Evolutionary conservation across 2,329 filamentous ascomycete species (phyloP).

Genomic region (Gaeumannomyces sp.): DNA sequence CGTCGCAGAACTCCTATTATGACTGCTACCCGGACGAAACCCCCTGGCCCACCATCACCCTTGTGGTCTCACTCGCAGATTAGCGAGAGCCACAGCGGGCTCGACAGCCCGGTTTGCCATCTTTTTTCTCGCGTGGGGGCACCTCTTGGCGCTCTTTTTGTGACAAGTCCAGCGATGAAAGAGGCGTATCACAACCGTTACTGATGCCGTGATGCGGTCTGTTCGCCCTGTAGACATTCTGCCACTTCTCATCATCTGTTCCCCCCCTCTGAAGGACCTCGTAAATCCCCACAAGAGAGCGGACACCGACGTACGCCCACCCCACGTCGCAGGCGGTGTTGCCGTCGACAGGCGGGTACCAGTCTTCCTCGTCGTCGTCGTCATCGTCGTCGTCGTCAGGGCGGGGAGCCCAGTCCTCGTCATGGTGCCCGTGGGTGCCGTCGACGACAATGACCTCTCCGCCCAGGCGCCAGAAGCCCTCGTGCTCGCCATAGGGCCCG

Average conservation of each 20-base stretch:
- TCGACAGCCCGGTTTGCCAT: too few relatives aligned
- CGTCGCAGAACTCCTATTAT: too few relatives aligned
- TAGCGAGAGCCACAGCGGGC: too few relatives aligned
- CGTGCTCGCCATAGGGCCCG: too few relatives aligned
- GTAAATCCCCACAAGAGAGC: neutral
- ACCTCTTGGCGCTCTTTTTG: neutral
- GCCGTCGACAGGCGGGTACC: neutral
- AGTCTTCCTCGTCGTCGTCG: neutral
- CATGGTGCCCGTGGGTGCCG: neutral
- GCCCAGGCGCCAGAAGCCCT: neutral
- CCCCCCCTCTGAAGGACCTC: neutral
- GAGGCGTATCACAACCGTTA: neutral
- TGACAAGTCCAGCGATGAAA: neutral
- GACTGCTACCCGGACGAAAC: too few relatives aligned
- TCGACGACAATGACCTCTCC: neutral
- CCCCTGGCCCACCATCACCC: too few relatives aligned
- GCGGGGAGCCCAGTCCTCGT: too few relatives aligned
- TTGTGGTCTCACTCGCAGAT: too few relatives aligned
- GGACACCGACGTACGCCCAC: neutral
- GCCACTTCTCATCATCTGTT: neutral
- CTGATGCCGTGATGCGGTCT: neutral
- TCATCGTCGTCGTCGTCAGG: neutral
- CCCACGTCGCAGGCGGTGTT: neutral
- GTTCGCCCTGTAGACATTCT: neutral
- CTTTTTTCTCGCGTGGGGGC: too few relatives aligned